phyloP scores from a whole-genome alignment of 257 asterid genomes.

The Nicotiana sylvestris region DNA sequence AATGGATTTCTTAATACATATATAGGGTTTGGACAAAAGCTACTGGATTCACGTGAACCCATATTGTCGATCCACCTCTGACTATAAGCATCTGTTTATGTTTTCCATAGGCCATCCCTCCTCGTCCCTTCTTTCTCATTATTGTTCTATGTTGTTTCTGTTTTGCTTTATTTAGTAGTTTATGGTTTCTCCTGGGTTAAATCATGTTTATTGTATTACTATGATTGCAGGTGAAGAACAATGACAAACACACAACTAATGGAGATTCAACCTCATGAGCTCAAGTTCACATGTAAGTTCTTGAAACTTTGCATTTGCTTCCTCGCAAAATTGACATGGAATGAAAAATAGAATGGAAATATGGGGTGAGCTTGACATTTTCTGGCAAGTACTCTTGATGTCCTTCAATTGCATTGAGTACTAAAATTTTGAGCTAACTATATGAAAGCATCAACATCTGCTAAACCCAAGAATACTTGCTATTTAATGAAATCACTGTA shows the following conservation, averaged over 20 bases:
- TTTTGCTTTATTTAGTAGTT: not conserved
- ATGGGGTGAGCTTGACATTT: conserved; percentile 1
- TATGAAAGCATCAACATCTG: conserved; percentile 2
- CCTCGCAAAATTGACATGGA: not conserved
- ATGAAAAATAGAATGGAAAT: not conserved
- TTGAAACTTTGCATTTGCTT: not conserved
- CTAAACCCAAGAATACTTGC: conserved; percentile 4
- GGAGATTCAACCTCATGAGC: conserved; percentile 80
- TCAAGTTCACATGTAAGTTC: conserved; percentile 61
- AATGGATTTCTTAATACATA: too few relatives aligned
- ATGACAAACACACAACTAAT: conserved; percentile 44
- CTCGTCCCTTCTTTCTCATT: not conserved
- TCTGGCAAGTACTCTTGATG: not conserved
- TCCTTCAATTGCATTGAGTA: not conserved
- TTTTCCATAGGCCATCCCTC: not conserved
- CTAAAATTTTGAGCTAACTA: not conserved
- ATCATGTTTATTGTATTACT: not conserved
- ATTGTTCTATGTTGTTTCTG: not conserved
- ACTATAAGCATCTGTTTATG: not conserved
- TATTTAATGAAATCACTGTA: not conserved
- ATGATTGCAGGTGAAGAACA: conserved; percentile 38
- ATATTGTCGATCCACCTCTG: too few relatives aligned
- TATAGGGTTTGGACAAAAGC: too few relatives aligned
- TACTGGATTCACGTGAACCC: too few relatives aligned
- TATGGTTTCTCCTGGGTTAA: not conserved